Evolutionary conservation across 2,329 filamentous ascomycete genomes (phyloP), one percentile per base, ranked within the genome.

Genomic region (Aspergillus sp.): DNA sequence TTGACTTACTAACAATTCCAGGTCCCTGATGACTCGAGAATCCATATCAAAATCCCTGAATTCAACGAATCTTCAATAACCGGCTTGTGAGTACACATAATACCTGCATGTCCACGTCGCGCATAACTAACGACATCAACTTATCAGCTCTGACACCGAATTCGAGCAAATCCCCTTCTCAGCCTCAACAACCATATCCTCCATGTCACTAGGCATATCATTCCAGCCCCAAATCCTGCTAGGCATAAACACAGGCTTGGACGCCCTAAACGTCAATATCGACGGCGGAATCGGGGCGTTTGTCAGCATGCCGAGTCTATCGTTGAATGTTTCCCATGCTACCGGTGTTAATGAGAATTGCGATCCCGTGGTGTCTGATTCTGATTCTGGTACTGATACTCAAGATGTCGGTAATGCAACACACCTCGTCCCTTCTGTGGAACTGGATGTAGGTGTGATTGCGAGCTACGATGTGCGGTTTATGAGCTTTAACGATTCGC

Each of bases 281-380:
- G 51, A 54, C 0, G 64, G 66, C 2, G 66, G 64, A 5, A 58
- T 68, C 3, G 66, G 66, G 1, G 64, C 62, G 13, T 64, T 57
- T 45, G 54, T 69, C 30, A 58, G 64, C 44, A 45, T 69, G 41
- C 66, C 66, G 20, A 56, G 59, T 6, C 44, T 67, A n/a, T 54
- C 61, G 15, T 52, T 68, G 20, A 66, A 66, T 40, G 55, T 64
- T 33, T 59, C 60, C 3, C 58, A 57, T 34, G 57, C 64, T 19
- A 55, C 58, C 22, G 50, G 58, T 19, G 63, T 66, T 9, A 58
- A 68, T 40, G 56, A 59, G 20, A 57, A 61, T 7, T 68, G 66
- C 41, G 57, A 68, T 30, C 27, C 27, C 9, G 27, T 30, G 9
- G 27, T 9, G 4, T 8, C 27, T 30, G 9, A 30, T 30, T 30